Evolutionary conservation across 192 early-diverging fungal genomes (phyloP), one percentile per base, ranked within the genome.

Genomic region (Geranomyces michiganensis): DNA sequence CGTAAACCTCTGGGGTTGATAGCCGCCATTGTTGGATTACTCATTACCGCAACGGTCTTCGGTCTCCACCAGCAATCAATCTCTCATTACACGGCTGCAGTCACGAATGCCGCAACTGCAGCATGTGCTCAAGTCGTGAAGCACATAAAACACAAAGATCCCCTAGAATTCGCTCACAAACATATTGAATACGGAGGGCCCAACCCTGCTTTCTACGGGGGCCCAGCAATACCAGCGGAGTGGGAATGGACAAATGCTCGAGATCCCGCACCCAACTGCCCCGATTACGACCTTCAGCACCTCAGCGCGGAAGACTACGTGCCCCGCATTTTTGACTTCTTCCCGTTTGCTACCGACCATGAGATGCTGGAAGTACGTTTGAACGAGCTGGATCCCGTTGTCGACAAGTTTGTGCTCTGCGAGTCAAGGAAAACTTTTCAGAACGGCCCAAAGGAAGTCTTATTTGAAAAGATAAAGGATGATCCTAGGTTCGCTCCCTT

Each of bases 371-470:
- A 65, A 65, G 22, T 65, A 26, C 44, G 64, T 22, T 22, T 65
- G 24, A 51, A 65, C 19, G 64, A 65, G 49, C 31, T 65, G 49
- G 12, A 12, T 55, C 22, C 21, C 62, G 64, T 65, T 14, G 62
- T 65, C 15, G 64, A 65, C 62, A 65, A 65, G 49, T 65, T 65
- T 55, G 64, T 65, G 13, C 33, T 65, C 62, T 51, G 33, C 31
- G 64, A 65, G 49, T 53, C 62, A 19, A 12, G 24, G 13, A 22
- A 65, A 32, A 63, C 44, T 12, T 53, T 55, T 19, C 12, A 12
- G 13, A 48, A 63, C 64, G 13, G 44, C 22, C 49, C 47, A 12
- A 48, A 48, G n/a, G 47, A 48, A 48, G 13, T 48, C 47, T 12
- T 48, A n/a, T 48, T 48, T n/a, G 47, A 48, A 14, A n/a, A n/a